Evolutionary conservation across 768 basidiomycete species (phyloP), one percentile per base, ranked within the genome.

Genomic region (Mycena alexandri): DNA sequence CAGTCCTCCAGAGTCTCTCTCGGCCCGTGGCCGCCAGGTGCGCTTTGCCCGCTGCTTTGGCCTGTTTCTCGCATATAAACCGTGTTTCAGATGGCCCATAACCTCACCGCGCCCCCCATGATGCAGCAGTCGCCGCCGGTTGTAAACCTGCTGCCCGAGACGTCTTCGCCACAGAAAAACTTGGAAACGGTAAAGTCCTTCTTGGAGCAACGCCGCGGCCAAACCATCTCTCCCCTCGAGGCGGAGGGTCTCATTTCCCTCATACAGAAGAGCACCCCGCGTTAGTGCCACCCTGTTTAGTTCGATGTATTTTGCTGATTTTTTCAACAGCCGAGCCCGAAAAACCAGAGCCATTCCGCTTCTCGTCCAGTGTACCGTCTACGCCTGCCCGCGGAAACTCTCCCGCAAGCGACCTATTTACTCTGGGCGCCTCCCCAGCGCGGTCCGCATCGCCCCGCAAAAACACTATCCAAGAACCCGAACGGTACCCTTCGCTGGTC

Each of bases 401-500:
- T 69, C 74, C 77, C 52, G 57, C 74, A 63, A 25, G 71, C 71
- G 64, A 67, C 44, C 53, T 73, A 17, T 59, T 65, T 63, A 62
- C 67, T 68, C 71, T 77, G 33, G 70, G 70, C 51, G 17, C 67
- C 73, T 24, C 69, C 71, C 12, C 66, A 43, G 65, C 71, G 54
- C 65, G 73, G n/a, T 75, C 79, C 1, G 71, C 81, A 21, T 74
- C 83, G 17, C 82, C 87, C 7, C 84, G 84, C 19, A 89, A 85
- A n/a, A 73, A 88, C 84, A 12, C 79, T 94, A 9, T 75, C 83
- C 22, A 87, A 81, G 74, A 94, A 94, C 72, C 93, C 93, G 0
- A 94, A 94, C 74, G 93, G 93, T 22, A 74, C 79, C 38, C 91
- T 91, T 77, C 83, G 84, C 53, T 93, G 90, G 90, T 85, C 89